Percentiles rank a stretch among this genome's conserved stretches.
Evolutionary conservation across 2,329 filamentous ascomycete species (phyloP).

Genomic region (Sporothrix mexicana): DNA sequence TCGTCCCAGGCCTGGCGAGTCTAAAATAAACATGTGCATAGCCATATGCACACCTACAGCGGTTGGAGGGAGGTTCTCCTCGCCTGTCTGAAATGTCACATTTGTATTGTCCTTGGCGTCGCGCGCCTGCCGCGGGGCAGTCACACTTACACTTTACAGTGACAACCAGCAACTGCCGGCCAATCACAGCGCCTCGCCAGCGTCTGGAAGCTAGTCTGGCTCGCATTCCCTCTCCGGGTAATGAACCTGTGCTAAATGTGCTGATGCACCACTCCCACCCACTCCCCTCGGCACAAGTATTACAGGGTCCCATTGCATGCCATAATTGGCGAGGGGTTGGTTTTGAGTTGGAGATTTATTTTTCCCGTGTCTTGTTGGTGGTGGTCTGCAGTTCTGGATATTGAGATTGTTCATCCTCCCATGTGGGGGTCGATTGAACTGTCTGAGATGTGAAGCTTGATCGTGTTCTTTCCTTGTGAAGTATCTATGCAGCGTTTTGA

Average conservation of each 20-base stretch:
- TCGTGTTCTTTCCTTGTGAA: neutral
- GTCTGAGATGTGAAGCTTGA: neutral
- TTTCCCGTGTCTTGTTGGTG: neutral
- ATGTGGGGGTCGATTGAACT: conserved; percentile 11
- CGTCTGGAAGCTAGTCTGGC: neutral
- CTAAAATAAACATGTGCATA: conserved; percentile 23
- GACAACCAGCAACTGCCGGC: neutral
- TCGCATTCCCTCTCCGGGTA: conserved; percentile 2
- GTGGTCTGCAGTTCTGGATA: neutral
- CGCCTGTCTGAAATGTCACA: neutral
- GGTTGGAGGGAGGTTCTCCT: neutral
- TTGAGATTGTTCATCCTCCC: conserved; percentile 23
- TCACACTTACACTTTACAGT: neutral
- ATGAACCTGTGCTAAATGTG: neutral
- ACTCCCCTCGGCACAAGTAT: neutral
- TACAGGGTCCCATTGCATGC: conserved; percentile 9
- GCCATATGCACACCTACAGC: neutral
- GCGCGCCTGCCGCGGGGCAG: conserved; percentile 25
- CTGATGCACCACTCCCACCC: no score
- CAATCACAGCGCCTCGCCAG: neutral
- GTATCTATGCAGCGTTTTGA: no score
- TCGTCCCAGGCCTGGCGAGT: neutral
- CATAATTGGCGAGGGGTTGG: no score
- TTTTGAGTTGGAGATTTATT: neutral
- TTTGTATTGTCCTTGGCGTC: no score